Evolutionary conservation across 768 basidiomycete genomes (phyloP), one percentile per base, ranked within the genome.

Genomic region (Leccinum disarticulatum): DNA sequence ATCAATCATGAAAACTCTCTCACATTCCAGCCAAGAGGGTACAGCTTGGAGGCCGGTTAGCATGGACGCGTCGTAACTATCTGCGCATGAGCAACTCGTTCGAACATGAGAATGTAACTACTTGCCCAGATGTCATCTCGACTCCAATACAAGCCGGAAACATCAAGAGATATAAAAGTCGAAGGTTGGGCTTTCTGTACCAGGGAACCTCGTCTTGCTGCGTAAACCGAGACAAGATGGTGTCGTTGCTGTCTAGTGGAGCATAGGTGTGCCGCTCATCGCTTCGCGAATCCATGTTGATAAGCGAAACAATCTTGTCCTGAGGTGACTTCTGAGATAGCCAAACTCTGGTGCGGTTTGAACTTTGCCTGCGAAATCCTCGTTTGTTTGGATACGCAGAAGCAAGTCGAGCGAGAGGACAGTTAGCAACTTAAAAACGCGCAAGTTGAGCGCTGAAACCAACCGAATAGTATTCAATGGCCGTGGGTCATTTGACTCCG

Each of bases 171-270:
- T 46, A 46, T 46, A 46, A 46, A n/a, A 46, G 10, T 46, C 43
- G 43, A 46, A 46, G 43, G 43, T 19, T 87, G 2, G 76, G 83
- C 63, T 87, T 88, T 61, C 66, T 68, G 69, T 86, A 87, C 86
- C 86, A 88, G 43, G 43, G 43, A 46, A 46, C 6, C 9, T 19
- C 10, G 10, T 46, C 43, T 46, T 46, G 43, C 43, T 11, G 43
- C n/a, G 43, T 10, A 4, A 46, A 10, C 3, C 5, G 43, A 11
- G 43, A 46, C 4, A 70, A 64, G 27, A 54, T 28, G 31, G 31
- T 31, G 8, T 50, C 22, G 8, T 53, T 46, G 3, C 6, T 60
- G 19, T 59, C 57, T 22, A 47, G 30, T 11, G 13, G 25, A 49
- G 15, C 15, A 51, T 46, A 11, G 17, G 31, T 4, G 11, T 33